Evolutionary conservation across 2,329 filamentous ascomycete species (phyloP).

Genomic region (Colletotrichum liaoningense): DNA sequence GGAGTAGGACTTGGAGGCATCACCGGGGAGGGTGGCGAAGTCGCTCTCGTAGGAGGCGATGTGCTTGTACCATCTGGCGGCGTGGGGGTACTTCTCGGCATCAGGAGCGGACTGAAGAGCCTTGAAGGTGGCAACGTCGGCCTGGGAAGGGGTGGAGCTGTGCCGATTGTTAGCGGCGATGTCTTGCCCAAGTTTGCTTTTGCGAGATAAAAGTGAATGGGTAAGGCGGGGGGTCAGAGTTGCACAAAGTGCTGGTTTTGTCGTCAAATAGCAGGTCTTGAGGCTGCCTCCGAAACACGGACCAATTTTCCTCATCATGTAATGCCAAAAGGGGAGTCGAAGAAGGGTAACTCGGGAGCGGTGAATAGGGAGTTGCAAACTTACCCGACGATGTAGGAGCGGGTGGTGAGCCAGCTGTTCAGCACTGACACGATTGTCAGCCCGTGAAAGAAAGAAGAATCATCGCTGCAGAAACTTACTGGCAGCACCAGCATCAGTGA

Average conservation of each 20-base stretch:
- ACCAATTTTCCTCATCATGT: slow-evolving; percentile 90
- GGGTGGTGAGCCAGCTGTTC: slow-evolving; percentile 79
- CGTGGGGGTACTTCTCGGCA: slow-evolving; percentile 90
- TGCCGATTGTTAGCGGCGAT: slow-evolving; percentile 23
- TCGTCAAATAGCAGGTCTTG: slow-evolving; percentile 92
- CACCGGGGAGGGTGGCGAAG: slow-evolving; percentile 90
- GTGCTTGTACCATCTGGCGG: slow-evolving; percentile 99
- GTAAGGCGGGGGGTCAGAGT: slow-evolving; percentile 67
- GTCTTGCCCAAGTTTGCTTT: background rate
- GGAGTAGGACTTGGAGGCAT: slow-evolving; percentile 88
- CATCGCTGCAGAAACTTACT: slow-evolving; percentile 50
- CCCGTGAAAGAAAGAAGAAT: slow-evolving; percentile 36
- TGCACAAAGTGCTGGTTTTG: slow-evolving; percentile 77
- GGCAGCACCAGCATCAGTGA: slow-evolving; percentile 70
- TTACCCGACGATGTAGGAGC: slow-evolving; percentile 87
- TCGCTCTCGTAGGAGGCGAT: slow-evolving; percentile 92
- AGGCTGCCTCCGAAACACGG: slow-evolving; percentile 94
- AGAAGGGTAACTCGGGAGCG: background rate
- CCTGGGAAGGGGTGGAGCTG: slow-evolving; percentile 81
- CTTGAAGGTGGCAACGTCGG: slow-evolving; percentile 97
- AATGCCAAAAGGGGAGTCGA: slow-evolving; percentile 38
- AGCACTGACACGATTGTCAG: slow-evolving; percentile 64
- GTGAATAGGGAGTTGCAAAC: slow-evolving; percentile 49
- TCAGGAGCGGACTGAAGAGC: slow-evolving; percentile 81
- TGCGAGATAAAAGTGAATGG: slow-evolving; percentile 1